These are phyloP conservation scores for Lasiosphaeria hispida DNA, from an alignment of 495 filamentous ascomycete genomes.

Conservation along the genomic window DNA sequence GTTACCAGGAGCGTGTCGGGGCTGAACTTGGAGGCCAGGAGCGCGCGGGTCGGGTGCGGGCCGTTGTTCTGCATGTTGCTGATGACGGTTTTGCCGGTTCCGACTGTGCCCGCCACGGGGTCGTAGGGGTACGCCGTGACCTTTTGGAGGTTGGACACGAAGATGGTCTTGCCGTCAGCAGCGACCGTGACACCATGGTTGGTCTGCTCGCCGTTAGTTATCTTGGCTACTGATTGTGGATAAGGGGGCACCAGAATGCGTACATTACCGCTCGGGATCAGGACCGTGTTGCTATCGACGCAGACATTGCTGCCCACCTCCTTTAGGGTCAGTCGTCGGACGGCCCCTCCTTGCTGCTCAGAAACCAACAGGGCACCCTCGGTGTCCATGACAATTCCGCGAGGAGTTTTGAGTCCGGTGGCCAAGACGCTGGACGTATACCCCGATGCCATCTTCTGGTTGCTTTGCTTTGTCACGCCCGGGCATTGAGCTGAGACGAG, in stretches of 20 bases:
- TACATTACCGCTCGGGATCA: slow-evolving; percentile 40
- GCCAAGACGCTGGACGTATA: slow-evolving; percentile 53
- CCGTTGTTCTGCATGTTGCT: slow-evolving; percentile 47
- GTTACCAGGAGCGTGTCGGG: slow-evolving; percentile 50
- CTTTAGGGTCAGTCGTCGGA: slow-evolving; percentile 45
- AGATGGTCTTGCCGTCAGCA: slow-evolving; percentile 56
- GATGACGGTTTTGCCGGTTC: slow-evolving; percentile 44
- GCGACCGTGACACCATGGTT: slow-evolving; percentile 64
- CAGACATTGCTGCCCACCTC: slow-evolving; percentile 45
- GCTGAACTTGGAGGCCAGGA: slow-evolving; percentile 47
- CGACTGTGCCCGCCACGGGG: slow-evolving; percentile 38
- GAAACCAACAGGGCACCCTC: slow-evolving; percentile 56
- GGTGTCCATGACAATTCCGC: slow-evolving; percentile 57
- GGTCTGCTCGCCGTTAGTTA: no score
- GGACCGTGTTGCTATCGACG: slow-evolving; percentile 34
- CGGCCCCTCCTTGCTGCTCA: slow-evolving; percentile 47
- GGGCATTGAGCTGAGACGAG: slow-evolving; percentile 13
- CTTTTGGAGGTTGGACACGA: slow-evolving; percentile 51
- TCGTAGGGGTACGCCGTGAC: slow-evolving; percentile 60
- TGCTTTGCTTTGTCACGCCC: slow-evolving; percentile 12
- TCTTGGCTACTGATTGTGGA: no score
- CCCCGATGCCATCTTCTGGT: slow-evolving; percentile 49
- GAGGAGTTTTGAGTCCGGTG: slow-evolving; percentile 47
- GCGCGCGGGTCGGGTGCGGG: slow-evolving; percentile 54
- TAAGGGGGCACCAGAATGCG: no score